Evolutionary conservation across 192 early-diverging fungal genomes (phyloP), one percentile per base, ranked within the genome.

Genomic region (Allomyces macrogynus): DNA sequence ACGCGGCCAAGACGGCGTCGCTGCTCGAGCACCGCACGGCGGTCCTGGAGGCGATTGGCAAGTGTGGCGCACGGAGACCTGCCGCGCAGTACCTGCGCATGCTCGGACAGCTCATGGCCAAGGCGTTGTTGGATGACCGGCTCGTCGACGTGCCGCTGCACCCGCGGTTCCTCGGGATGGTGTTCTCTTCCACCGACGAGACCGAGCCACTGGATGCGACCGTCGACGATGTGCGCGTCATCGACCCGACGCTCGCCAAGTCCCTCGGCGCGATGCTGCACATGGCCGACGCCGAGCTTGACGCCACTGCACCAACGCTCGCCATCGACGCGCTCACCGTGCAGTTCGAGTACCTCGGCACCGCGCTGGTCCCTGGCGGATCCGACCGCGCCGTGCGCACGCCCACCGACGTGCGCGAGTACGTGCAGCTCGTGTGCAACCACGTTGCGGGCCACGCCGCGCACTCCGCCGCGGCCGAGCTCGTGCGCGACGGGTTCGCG

Each of bases 101-200:
- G 0, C 66, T 91, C 1, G 94, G 94, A 18, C 87, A 85, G 54
- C 89, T 95, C 73, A 81, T 92, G 22, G 90, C 89, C 24, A 92
- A 92, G 72, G 86, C 88, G 3, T 72, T 95, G 73, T 73, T 94
- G 49, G 94, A 97, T 67, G 79, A 80, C 40, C 77, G 94, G 61
- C 81, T 90, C 9, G 78, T 97, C 42, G 92, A 95, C 70, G 72
- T 97, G 62, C 86, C 86, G 3, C 81, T 97, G 64, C 83, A 80
- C 63, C 67, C 79, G 1, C 66, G 84, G 10, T 93, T 97, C 70
- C 77, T 94, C 63, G 78, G 82, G 12, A 76, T 84, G 61, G 74
- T 87, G 18, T 77, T 90, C 24, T 77, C 78, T 43, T 70, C 81
- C 16, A 64, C 62, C 25, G 0, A 7, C 49, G 49, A 14, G 49